phyloP scores from a whole-genome alignment of 495 filamentous ascomycete species.

The Xylaria acuta region DNA sequence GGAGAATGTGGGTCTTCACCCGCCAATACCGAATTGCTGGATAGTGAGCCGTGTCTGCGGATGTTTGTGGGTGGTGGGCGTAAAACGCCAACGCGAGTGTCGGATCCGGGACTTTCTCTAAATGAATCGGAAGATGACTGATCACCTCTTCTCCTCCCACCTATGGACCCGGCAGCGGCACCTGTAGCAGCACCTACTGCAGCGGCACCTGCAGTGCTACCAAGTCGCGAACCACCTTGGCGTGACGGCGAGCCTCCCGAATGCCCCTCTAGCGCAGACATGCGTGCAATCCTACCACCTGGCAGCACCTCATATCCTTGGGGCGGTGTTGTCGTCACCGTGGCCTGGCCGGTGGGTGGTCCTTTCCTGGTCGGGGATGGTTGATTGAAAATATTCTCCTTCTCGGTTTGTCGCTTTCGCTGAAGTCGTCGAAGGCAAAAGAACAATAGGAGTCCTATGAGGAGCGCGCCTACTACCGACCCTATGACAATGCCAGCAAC shows the following conservation, averaged over 20 bases:
- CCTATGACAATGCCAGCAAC: constrained; percentile 94
- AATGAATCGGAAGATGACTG: constrained; percentile 83
- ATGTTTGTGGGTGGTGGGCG: constrained; percentile 65
- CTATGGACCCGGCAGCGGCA: constrained; percentile 43
- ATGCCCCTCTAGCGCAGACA: constrained; percentile 88
- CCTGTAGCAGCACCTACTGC: constrained; percentile 47
- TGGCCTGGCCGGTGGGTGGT: constrained; percentile 42
- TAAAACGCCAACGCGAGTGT: constrained; percentile 61
- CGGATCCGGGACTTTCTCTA: constrained; percentile 78
- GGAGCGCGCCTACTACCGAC: constrained; percentile 70
- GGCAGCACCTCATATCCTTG: constrained; percentile 76
- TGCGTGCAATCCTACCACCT: constrained; percentile 89
- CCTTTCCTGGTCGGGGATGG: constrained; percentile 77
- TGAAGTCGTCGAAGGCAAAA: constrained; percentile 66
- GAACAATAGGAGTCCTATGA: constrained; percentile 68
- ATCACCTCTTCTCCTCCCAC: constrained; percentile 62
- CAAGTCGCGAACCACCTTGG: constrained; percentile 45
- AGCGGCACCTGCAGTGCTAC: constrained; percentile 42
- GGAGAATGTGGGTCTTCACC: constrained; percentile 78
- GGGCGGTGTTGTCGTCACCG: constrained; percentile 49
- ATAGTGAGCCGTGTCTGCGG: constrained; percentile 83
- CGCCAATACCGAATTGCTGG: constrained; percentile 79
- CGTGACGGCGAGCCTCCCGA: constrained; percentile 65
- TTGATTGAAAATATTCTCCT: constrained; percentile 79
- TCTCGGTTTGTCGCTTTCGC: constrained; percentile 63